phyloP scores from a whole-genome alignment of 202 grass and related monocot genomes.

The Hordeum pubiflorum region DNA sequence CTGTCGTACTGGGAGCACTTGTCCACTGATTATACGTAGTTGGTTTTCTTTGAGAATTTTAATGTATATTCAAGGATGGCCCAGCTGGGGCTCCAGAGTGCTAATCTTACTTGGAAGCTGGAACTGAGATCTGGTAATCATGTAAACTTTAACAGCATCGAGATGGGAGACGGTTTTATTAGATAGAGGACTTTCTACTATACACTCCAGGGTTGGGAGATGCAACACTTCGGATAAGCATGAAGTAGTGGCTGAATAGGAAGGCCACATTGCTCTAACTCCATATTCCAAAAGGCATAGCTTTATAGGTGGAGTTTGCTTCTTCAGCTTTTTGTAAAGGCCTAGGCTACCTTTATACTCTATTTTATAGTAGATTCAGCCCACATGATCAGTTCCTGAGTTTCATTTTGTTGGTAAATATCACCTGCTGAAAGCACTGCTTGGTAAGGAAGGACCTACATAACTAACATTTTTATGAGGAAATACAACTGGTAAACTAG shows the following conservation, averaged over 20 bases:
- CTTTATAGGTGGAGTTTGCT: conserved; percentile 31
- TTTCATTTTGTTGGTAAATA: conserved; percentile 12
- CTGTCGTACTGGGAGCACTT: conserved; percentile 39
- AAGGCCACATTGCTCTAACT: conserved; percentile 22
- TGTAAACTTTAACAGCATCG: conserved; percentile 5
- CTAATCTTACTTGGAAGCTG: conserved; percentile 21
- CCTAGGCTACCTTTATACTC: background rate
- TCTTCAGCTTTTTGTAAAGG: conserved; percentile 38
- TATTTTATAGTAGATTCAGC: conserved; percentile 19
- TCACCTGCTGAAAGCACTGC: background rate
- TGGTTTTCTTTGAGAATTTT: background rate
- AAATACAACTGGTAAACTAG: background rate
- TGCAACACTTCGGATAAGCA: conserved; percentile 42
- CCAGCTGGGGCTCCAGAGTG: background rate
- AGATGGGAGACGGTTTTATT: conserved; percentile 19
- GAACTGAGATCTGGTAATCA: conserved; percentile 17
- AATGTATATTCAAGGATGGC: conserved; percentile 11
- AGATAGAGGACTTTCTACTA: background rate
- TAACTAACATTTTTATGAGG: background rate
- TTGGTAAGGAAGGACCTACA: background rate
- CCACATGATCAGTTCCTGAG: conserved; percentile 10
- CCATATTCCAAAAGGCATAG: conserved; percentile 27
- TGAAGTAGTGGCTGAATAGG: conserved; percentile 38
- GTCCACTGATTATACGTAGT: conserved; percentile 21
- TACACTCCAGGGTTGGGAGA: conserved; percentile 20